Evolutionary conservation across 192 early-diverging fungal genomes (phyloP).

Genomic region (Rhizoclosmatium globosum): DNA sequence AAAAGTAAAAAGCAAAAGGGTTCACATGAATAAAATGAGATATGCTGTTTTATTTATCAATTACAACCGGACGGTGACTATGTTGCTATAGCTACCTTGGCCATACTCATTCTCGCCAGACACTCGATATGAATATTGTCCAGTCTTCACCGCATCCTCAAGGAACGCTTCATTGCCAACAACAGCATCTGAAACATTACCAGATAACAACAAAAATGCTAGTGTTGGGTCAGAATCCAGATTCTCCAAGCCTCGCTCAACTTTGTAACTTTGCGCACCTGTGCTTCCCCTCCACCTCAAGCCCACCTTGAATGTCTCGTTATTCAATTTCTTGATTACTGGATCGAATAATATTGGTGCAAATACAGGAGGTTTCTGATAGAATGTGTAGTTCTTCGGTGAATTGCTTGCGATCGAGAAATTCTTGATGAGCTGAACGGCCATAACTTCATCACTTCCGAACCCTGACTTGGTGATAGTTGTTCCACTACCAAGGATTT

Average conservation of each 20-base stretch:
- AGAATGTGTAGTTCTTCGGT: neutral
- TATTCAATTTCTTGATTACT: too few relatives aligned
- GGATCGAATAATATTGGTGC: neutral
- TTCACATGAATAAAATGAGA: too few relatives aligned
- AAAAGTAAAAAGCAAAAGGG: too few relatives aligned
- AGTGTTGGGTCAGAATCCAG: neutral
- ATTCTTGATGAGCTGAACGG: neutral
- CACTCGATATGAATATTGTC: neutral
- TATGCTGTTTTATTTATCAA: too few relatives aligned
- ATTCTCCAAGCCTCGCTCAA: constrained; percentile 1
- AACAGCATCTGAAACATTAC: constrained; percentile 11
- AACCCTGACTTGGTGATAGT: neutral
- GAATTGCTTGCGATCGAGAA: neutral
- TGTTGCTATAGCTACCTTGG: neutral
- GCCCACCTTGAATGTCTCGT: neutral
- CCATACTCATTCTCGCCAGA: neutral
- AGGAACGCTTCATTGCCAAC: neutral
- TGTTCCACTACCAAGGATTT: too few relatives aligned
- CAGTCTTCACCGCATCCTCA: neutral
- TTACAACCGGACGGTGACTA: too few relatives aligned
- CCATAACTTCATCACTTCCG: neutral
- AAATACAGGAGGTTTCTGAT: neutral
- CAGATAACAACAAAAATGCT: neutral
- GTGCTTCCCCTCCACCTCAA: constrained; percentile 18
- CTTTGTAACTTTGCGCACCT: constrained; percentile 19